These are phyloP conservation scores for Fraxinus sp. DNA, from an alignment of 305 asterid genomes.

Conservation along the genomic window DNA sequence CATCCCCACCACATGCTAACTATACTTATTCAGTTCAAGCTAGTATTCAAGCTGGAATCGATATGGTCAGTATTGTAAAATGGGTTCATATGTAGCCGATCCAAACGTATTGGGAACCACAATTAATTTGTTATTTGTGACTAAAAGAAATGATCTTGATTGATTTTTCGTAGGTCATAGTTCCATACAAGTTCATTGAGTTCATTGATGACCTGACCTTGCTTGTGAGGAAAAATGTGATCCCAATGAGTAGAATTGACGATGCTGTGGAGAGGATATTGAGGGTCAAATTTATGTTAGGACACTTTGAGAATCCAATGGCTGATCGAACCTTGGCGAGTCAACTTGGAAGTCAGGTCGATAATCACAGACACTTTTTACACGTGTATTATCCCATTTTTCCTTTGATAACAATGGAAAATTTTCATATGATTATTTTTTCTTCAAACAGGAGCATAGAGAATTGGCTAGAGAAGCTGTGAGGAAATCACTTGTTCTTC, in stretches of 20 bases:
- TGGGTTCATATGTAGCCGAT: neutral
- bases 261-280: slow-evolving; percentile 39
- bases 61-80: slow-evolving; percentile 29
- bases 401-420: neutral
- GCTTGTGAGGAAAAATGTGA: slow-evolving; percentile 27
- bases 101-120: neutral
- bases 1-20: slow-evolving; percentile 32
- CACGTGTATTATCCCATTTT: neutral
- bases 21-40: slow-evolving; percentile 34
- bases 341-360: slow-evolving; percentile 35
- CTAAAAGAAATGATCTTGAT: neutral
- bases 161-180: slow-evolving; percentile 25
- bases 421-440: neutral
- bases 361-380: neutral
- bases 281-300: slow-evolving; percentile 37
- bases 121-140: neutral
- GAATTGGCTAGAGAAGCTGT: slow-evolving; percentile 40
- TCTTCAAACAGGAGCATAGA: slow-evolving; percentile 27
- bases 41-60: slow-evolving; percentile 39
- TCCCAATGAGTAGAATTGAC: slow-evolving; percentile 40
- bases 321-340: slow-evolving; percentile 34
- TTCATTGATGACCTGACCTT: slow-evolving; percentile 28
- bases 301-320: slow-evolving; percentile 41
- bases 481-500: slow-evolving; percentile 35
- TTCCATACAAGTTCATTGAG: slow-evolving; percentile 26